Evolutionary conservation across 73 alveolate species (phyloP), one percentile per base, ranked within the genome.

Genomic region (Paraurostyla sp.): DNA sequence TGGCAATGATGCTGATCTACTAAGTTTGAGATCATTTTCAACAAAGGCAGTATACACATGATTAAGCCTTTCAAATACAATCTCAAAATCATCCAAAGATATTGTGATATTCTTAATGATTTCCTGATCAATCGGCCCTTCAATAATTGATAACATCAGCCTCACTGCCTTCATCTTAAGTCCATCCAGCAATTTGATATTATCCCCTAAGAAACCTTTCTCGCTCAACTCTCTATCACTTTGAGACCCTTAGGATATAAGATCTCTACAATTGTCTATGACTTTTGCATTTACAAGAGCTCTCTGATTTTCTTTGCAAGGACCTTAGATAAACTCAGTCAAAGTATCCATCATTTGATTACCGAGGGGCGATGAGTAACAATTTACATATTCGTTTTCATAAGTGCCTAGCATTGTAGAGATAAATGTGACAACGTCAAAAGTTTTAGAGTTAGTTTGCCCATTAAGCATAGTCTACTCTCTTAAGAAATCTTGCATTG

Each of bases 321-420:
- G 99, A 0, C 99, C 99, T 96, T 98, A 96, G 33, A 98, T 91
- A 89, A 97, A 93, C 89, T 98, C 99, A 76, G 98, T 97, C 54
- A 98, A 91, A 50, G 98, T 92, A 56, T 97, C 99, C 59, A 97
- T 88, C 63, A 99, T 92, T 83, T 95, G 52, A 54, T 95, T 43
- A 80, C 92, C 93, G 85, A 96, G 80, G 63, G 90, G 80, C 62
- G 94, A 94, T 83, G 97, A 96, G 92, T 92, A 87, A 80, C 96
- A 92, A 58, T 93, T 93, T 58, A 93, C 92, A 90, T 94, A 85
- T 58, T 94, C 83, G 51, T 92, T 71, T 54, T 63, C 85, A 81
- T 42, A 63, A 18, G 46, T 71, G 68, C 93, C 91, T 46, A 87
- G 38, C 75, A 89, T 57, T 22, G 76, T 63, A 23, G 87, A 30